Conservation (phyloP, 106 monocot species). For the Phalaenopsis equestris region DNA sequence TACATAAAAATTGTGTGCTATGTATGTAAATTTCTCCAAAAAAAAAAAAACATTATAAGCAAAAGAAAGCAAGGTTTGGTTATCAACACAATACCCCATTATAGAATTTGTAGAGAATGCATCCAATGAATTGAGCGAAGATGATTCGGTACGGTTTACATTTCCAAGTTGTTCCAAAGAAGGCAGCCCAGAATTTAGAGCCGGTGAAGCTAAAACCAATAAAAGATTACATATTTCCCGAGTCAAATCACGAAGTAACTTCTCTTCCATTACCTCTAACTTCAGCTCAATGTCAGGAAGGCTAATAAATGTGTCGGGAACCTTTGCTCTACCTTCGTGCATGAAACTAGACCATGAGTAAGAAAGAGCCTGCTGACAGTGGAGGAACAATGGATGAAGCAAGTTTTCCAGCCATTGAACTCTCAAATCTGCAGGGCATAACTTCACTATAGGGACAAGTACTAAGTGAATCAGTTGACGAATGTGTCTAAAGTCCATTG, state of each 20-base stretch:
- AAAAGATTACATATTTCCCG: conserved; percentile 76
- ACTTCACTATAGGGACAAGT: conserved; percentile 73
- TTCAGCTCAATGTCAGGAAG: conserved; percentile 74
- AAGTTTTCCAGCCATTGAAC: conserved; percentile 52
- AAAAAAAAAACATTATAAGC: background rate
- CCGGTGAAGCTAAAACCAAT: conserved; percentile 57
- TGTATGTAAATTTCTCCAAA: no score
- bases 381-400: conserved; percentile 73
- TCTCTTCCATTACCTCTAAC: conserved; percentile 97
- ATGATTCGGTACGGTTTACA: conserved; percentile 32
- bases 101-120: conserved; percentile 55
- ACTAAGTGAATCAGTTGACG: conserved; percentile 75
- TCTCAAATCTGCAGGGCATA: conserved; percentile 64
- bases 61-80: background rate
- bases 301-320: conserved; percentile 76
- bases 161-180: conserved; percentile 73
- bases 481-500: conserved; percentile 90
- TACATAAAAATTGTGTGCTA: no score
- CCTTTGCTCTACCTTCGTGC: conserved; percentile 68
- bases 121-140: conserved; percentile 46
- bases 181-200: conserved; percentile 60
- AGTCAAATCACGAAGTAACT: conserved; percentile 78
- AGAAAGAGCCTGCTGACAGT: conserved; percentile 79
- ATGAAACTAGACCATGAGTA: conserved; percentile 79
- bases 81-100: conserved; percentile 36